Base-by-base conservation (phyloP, 495 filamentous ascomycete species). In the Xylaria bambusicola region DNA sequence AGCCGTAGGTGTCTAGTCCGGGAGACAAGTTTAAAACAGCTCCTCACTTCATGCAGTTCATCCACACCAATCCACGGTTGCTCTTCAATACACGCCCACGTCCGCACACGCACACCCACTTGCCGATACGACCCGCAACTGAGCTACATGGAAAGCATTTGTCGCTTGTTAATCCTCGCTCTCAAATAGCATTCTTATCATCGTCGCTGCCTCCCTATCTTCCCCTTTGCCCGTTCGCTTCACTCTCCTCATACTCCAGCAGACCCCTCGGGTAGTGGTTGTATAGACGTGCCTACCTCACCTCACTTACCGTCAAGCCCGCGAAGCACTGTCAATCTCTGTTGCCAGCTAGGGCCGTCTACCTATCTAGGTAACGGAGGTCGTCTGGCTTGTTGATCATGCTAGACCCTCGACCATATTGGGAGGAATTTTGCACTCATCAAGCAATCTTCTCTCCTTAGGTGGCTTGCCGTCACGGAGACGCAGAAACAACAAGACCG, bases 371-470 rank as follows among this genome's bases (percentile, higher is more conserved):
- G 15, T 31, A 44, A 51, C 45, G 17, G 46, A 33, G 33, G 6
- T 26, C 29, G 40, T 23, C 44, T 61, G 64, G 67, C 65, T 65
- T 64, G 49, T 63, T 60, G 65, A 70, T 67, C 66, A 67, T 65
- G 62, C 62, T 61, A 59, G 62, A 62, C 62, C 62, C 62, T 66
- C 62, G 62, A 66, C 62, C 52, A 47, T 58, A 58, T 56, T 52
- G 61, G 62, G 65, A 70, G 67, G 65, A 66, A 70, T 67, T 63
- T 67, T 64, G 67, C 60, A 62, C 67, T 67, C 56, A 42, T 40
- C 62, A 53, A 67, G 50, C 67, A 64, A 67, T 60, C 58, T 67
- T 63, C 65, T 46, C 62, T 51, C 63, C 67, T 63, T 70, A 70
- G 60, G 52, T 40, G 50, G 61, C 49, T 59, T 52, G 60, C 36